Evolutionary conservation across 2,329 filamentous ascomycete genomes (phyloP).

Genomic region (Pseudogymnoascus sp.): DNA sequence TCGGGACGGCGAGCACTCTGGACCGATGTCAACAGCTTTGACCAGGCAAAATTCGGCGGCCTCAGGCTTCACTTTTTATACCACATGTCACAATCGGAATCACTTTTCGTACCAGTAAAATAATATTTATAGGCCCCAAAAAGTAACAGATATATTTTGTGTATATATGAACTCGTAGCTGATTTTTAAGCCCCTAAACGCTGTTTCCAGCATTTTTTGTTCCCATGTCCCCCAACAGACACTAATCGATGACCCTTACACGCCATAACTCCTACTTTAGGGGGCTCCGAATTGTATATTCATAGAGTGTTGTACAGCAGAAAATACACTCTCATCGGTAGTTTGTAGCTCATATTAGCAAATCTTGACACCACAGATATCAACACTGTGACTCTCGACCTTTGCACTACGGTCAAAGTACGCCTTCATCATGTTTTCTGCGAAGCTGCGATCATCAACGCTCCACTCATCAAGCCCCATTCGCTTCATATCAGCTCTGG

Average conservation of each 20-base stretch:
- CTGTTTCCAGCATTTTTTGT: background rate
- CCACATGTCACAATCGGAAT: background rate
- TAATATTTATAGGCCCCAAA: background rate
- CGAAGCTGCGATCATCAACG: slow-evolving; percentile 59
- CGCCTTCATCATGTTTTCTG: slow-evolving; percentile 51
- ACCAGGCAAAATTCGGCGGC: background rate
- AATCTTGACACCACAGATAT: slow-evolving; percentile 67
- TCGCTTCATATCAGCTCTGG: slow-evolving; percentile 55
- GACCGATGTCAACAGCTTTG: slow-evolving; percentile 5
- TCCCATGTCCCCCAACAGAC: background rate
- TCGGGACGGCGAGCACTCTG: slow-evolving; percentile 1
- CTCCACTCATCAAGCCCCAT: slow-evolving; percentile 80
- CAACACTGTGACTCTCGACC: slow-evolving; percentile 61
- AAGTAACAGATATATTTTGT: background rate
- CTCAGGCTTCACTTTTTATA: slow-evolving; percentile 6
- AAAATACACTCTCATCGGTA: background rate
- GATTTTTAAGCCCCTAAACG: background rate
- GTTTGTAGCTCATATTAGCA: slow-evolving; percentile 39
- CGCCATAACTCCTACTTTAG: background rate
- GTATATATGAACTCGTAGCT: background rate
- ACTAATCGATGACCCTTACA: background rate
- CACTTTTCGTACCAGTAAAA: background rate
- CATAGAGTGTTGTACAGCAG: background rate
- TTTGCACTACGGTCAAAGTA: slow-evolving; percentile 61
- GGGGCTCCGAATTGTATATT: background rate